Evolutionary conservation across 2,329 filamentous ascomycete genomes (phyloP), one percentile per base, ranked within the genome.

Genomic region (Colletotrichum tamarilloi): DNA sequence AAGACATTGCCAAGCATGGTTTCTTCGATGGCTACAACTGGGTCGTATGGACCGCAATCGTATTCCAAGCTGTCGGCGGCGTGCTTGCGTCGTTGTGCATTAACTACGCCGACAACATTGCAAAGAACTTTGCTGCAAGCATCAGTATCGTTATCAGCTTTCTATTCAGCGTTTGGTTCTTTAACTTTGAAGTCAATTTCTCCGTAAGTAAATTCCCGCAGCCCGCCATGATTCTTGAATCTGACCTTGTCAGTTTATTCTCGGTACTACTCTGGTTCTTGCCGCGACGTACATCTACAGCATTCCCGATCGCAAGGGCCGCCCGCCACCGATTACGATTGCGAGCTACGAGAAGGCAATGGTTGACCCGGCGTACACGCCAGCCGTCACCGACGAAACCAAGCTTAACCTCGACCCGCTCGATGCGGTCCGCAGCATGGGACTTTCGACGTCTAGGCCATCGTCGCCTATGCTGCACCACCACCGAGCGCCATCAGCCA

Each of bases 1-100:
- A 92, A 74, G 92, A 93, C 53, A 95, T 99, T 75, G 89, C 92
- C 30, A 91, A 93, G 81, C 91, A 94, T 75, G 97, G 97, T 14
- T 97, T 98, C 83, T 98, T 99, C 77, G 93, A 94, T 70, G 97
- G 97, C 3, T 99, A 98, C 84, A 98, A 97, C 81, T 93, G 91
- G 87, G 88, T 96, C 24, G 96, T 98, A 3, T 98, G 95, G 95
- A 87, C 91, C 5, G 93, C 95, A 5, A 94, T 98, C 77, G 80
- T 91, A 6, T 89, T 97, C 72, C 97, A 99, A 81, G 94, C 95
- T 0, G 84, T 92, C 46, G 95, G 95, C 38, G 97, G 96, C 28
- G 89, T 98, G 32, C 85, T 97, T n/a, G 92, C 74, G 12, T 73
- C 93, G 1, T 87, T 97, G 73, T 94, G 93, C 80, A 93, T 97